phyloP scores from a whole-genome alignment of 2,329 filamentous ascomycete genomes.

The Curvularia eragrostidis region DNA sequence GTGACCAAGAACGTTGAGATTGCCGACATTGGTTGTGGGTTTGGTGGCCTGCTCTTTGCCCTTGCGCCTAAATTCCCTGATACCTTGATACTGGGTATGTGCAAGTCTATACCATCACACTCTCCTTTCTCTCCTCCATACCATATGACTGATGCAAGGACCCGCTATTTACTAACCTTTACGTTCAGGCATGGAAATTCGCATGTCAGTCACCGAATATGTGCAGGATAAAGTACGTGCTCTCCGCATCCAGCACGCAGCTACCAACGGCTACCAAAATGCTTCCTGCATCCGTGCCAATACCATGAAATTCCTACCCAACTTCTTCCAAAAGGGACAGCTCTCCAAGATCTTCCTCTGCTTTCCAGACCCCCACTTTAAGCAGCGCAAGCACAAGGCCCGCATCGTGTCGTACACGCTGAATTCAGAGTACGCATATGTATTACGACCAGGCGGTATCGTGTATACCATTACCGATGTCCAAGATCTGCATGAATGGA shows the following conservation, averaged over 20 bases:
- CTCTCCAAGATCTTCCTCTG: constrained; percentile 94
- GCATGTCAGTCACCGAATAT: constrained; percentile 86
- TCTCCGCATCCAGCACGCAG: constrained; percentile 70
- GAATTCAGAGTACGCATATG: constrained; percentile 92
- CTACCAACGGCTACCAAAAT: constrained; percentile 73
- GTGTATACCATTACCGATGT: constrained; percentile 98
- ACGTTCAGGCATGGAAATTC: constrained; percentile 84
- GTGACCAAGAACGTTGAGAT: constrained; percentile 80
- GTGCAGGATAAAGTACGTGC: constrained; percentile 87
- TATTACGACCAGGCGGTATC: constrained; percentile 79
- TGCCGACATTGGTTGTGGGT: constrained; percentile 96
- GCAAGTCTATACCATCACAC: neutral
- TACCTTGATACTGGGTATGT: constrained; percentile 78
- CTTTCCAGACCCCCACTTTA: constrained; percentile 98
- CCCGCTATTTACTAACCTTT: neutral
- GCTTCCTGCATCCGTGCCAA: constrained; percentile 89
- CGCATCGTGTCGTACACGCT: constrained; percentile 89
- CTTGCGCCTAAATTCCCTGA: constrained; percentile 82
- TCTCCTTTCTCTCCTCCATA: no score
- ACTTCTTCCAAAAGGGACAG: constrained; percentile 85
- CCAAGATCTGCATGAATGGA: constrained; percentile 91
- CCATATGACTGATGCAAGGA: no score
- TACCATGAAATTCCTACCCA: constrained; percentile 99
- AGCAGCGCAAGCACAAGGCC: constrained; percentile 95
- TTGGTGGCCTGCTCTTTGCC: constrained; percentile 87